Conservation (phyloP, 2,329 filamentous ascomycete genomes). For the Plectosphaerella cucumerina region DNA sequence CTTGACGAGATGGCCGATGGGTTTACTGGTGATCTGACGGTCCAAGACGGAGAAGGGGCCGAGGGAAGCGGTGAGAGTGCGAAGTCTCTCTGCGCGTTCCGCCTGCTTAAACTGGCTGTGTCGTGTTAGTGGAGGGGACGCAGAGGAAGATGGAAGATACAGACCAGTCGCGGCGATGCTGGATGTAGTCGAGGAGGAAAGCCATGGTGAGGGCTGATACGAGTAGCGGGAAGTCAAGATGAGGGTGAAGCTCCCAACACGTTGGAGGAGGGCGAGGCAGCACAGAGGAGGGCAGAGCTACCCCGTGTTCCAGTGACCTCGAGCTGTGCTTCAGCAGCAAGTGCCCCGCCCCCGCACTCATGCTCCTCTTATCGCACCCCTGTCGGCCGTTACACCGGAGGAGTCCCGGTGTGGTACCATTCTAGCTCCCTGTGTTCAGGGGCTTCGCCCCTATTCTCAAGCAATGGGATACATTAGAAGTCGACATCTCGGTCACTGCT, state of each 20-base stretch:
- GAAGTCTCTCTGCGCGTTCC: constrained; percentile 67
- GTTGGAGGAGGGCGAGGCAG: background rate
- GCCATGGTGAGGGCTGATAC: constrained; percentile 6
- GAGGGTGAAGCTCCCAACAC: background rate
- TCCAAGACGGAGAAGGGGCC: constrained; percentile 61
- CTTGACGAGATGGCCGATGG: constrained; percentile 74
- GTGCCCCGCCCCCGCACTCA: too few relatives aligned
- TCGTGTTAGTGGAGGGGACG: constrained; percentile 21
- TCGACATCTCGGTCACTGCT: too few relatives aligned
- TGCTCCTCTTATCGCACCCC: background rate
- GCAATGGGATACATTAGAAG: too few relatives aligned
- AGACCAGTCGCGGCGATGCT: constrained; percentile 69
- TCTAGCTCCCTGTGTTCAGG: constrained; percentile 2
- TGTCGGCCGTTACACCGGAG: too few relatives aligned
- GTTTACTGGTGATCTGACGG: constrained; percentile 61
- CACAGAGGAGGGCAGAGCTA: background rate
- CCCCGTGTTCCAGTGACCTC: background rate
- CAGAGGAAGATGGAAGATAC: constrained; percentile 15
- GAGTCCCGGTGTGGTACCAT: too few relatives aligned
- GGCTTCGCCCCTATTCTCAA: background rate
- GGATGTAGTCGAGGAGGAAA: constrained; percentile 54
- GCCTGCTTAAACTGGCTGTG: constrained; percentile 73
- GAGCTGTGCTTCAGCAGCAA: background rate
- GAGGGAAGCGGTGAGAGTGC: constrained; percentile 62
- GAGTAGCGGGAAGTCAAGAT: background rate